Evolutionary conservation across 768 basidiomycete genomes (phyloP), one percentile per base, ranked within the genome.

Genomic region (Boletellus emodensis): DNA sequence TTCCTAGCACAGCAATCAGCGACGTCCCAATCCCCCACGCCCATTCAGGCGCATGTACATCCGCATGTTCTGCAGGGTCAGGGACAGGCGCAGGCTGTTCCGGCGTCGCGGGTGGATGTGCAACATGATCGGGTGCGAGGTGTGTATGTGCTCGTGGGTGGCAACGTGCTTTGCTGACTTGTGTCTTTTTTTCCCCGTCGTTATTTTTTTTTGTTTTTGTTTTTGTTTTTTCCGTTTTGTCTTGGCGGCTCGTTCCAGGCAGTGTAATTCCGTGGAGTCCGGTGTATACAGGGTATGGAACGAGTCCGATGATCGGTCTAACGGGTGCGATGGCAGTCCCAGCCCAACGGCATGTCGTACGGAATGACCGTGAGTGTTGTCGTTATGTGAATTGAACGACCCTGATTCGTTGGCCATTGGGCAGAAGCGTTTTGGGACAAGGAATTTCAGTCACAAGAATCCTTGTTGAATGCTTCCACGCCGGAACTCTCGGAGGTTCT

Each of bases 381-480:
- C 24, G 7, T 14, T 41, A 17, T 45, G 20, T 32, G 6, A 12
- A 38, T 34, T 15, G 26, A 15, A 33, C 35, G 20, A 22, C 18
- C 28, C 53, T 51, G 40, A 57, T 11, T 33, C 3, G 15, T 24
- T 9, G 17, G 34, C 30, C 22, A 12, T 20, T 32, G 26, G 40
- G 36, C 34, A 69, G 66, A 59, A 20, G 48, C 48, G 3, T 65
- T 60, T 32, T 87, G 85, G 86, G 84, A 87, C 52, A 75, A 74
- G 48, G 85, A 80, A 55, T 87, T 87, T 56, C 75, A 69, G 39
- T 76, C 79, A 3, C 83, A 80, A 55, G 83, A 84, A 52, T 68
- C 71, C 17, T 61, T 70, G 30, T 52, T 76, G 8, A 61, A 66
- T 12, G 54, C 66, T 0, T 52, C 66, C 26, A 40, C 52, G 7